phyloP scores from a whole-genome alignment of 306 rosid species.

The Quercus bicolor region DNA sequence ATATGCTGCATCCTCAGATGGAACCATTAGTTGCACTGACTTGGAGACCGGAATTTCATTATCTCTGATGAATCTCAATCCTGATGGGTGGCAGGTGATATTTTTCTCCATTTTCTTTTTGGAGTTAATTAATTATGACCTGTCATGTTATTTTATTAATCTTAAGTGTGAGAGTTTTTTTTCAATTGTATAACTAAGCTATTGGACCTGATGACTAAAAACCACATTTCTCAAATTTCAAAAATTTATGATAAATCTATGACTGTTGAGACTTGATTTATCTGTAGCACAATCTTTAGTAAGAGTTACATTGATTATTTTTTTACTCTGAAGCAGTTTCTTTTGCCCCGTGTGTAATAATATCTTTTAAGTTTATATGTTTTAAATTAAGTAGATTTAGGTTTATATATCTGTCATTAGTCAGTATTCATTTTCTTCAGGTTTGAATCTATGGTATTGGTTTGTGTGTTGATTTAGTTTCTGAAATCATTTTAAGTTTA shows the following conservation, averaged over 20 bases:
- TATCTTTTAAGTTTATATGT: not conserved
- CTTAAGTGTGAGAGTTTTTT: constrained; percentile 2
- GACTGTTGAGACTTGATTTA: not conserved
- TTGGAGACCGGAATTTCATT: constrained; percentile 82
- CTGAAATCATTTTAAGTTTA: not conserved
- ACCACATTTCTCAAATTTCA: not conserved
- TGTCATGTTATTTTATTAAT: not conserved
- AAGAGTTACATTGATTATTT: not conserved
- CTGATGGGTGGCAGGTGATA: constrained; percentile 87
- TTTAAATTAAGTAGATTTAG: not conserved
- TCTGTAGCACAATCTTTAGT: not conserved
- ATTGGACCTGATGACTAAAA: not conserved
- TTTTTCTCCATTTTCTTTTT: not conserved
- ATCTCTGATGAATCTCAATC: constrained; percentile 67
- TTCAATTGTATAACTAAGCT: not conserved
- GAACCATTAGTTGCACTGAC: constrained; percentile 73
- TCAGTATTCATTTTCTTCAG: not conserved
- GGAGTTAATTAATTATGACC: not conserved
- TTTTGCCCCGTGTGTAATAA: not conserved
- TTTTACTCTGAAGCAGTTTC: not conserved
- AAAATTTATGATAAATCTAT: not conserved
- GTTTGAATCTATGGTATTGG: not conserved
- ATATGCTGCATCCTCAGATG: constrained; percentile 91
- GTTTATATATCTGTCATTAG: not conserved
- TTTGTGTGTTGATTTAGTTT: not conserved